phyloP scores from a whole-genome alignment of 345 rosid genomes.

The Arabidopsis suecica region DNA sequence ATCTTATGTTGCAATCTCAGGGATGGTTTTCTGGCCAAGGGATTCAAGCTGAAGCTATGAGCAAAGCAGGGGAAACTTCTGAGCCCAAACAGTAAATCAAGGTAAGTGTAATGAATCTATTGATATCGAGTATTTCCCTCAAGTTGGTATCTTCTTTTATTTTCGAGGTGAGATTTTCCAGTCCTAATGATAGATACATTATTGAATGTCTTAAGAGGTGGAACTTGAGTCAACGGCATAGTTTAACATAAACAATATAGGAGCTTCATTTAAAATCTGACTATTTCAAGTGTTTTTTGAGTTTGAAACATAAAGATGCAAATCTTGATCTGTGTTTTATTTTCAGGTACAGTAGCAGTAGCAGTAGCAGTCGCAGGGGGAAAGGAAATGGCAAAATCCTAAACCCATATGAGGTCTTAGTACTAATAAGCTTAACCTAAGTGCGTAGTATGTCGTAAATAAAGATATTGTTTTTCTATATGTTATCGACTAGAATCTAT shows the following conservation, averaged over 20 bases:
- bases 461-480: not conserved
- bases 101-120: constrained; percentile 20
- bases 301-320: not conserved
- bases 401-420: constrained; percentile 1
- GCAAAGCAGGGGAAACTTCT: not conserved
- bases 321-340: constrained; percentile 20
- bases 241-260: not conserved
- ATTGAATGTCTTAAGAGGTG: not conserved
- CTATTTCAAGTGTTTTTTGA: constrained; percentile 1
- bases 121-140: not conserved
- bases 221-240: constrained; percentile 8
- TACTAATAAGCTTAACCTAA: constrained; percentile 10
- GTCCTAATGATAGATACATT: not conserved
- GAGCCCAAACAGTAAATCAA: not conserved
- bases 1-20: constrained; percentile 21
- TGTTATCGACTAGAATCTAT: not conserved
- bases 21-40: constrained; percentile 20
- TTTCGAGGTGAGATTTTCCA: not conserved
- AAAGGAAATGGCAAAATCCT: constrained; percentile 8
- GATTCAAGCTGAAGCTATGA: constrained; percentile 30
- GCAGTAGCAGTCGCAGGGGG: not conserved
- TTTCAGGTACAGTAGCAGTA: constrained; percentile 21
- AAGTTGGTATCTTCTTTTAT: not conserved
- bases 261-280: constrained; percentile 1
- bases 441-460: constrained; percentile 5